Evolutionary conservation across 2,329 filamentous ascomycete species (phyloP).

Genomic region (Aspergillus tubingensis): DNA sequence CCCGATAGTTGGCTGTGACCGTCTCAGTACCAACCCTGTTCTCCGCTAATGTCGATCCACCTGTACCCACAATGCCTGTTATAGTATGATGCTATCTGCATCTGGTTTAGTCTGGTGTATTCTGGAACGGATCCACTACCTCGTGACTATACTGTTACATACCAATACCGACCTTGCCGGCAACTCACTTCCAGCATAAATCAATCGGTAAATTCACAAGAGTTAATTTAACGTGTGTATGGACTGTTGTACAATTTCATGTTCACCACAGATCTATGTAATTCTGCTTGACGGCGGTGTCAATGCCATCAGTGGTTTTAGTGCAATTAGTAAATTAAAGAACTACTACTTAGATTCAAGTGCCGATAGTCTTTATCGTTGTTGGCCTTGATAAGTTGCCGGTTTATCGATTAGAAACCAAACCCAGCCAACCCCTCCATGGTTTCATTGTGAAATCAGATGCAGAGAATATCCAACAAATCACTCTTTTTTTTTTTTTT

Average conservation of each 20-base stretch:
- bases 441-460: neutral
- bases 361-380: neutral
- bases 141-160: neutral
- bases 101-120: neutral
- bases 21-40: neutral
- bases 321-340: too few relatives aligned
- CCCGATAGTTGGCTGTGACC: constrained; percentile 1
- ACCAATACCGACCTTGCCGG: neutral
- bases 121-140: neutral
- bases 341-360: too few relatives aligned
- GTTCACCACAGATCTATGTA: neutral
- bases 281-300: neutral
- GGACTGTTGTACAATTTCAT: neutral
- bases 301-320: too few relatives aligned
- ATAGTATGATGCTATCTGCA: neutral
- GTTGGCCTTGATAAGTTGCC: neutral
- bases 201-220: too few relatives aligned
- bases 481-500: too few relatives aligned
- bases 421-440: neutral
- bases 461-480: neutral
- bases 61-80: too few relatives aligned
- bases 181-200: neutral
- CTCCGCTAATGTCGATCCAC: neutral
- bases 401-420: neutral
- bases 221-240: neutral